Percentiles rank a stretch among this genome's conserved stretches.
Conservation (phyloP, 1,284 basidiomycete genomes). For the Cryptococcus depauperatus region DNA sequence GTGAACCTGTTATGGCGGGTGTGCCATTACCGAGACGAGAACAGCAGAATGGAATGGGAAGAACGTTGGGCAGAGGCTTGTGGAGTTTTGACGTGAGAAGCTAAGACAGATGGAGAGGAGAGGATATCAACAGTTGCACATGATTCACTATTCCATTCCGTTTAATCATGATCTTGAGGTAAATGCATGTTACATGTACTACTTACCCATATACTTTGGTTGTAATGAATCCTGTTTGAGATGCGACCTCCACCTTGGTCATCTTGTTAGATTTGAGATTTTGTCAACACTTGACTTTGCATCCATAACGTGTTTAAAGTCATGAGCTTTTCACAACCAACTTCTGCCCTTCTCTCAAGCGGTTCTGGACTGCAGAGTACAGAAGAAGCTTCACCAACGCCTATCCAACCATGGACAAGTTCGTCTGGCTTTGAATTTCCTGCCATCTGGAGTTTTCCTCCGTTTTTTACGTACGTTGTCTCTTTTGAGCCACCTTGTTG, state of each 20-base stretch:
- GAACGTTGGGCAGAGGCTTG: constrained; percentile 25
- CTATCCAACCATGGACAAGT: constrained; percentile 22
- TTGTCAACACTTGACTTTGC: background rate
- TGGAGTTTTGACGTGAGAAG: constrained; percentile 30
- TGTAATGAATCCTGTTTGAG: too few species aligned
- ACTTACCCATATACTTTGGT: too few species aligned
- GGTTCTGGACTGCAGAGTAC: too few species aligned
- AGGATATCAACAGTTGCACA: background rate
- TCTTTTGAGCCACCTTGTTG: too few species aligned
- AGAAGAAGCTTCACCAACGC: constrained; percentile 8
- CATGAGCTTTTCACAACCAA: background rate
- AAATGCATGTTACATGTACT: too few species aligned
- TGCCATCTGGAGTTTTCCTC: constrained; percentile 50
- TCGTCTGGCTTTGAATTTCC: constrained; percentile 45
- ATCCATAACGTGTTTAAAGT: background rate
- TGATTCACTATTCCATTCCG: too few species aligned
- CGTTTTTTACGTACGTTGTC: constrained; percentile 48
- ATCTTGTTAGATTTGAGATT: too few species aligned
- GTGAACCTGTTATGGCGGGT: constrained; percentile 16
- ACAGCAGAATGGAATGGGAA: constrained; percentile 10
- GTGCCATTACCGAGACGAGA: constrained; percentile 27
- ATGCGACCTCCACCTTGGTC: too few species aligned
- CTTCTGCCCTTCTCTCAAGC: background rate
- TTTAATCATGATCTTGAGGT: too few species aligned
- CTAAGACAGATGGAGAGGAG: background rate